Evolutionary conservation across 2,329 filamentous ascomycete genomes (phyloP).

Genomic region (Orbilia blumenaviensis): DNA sequence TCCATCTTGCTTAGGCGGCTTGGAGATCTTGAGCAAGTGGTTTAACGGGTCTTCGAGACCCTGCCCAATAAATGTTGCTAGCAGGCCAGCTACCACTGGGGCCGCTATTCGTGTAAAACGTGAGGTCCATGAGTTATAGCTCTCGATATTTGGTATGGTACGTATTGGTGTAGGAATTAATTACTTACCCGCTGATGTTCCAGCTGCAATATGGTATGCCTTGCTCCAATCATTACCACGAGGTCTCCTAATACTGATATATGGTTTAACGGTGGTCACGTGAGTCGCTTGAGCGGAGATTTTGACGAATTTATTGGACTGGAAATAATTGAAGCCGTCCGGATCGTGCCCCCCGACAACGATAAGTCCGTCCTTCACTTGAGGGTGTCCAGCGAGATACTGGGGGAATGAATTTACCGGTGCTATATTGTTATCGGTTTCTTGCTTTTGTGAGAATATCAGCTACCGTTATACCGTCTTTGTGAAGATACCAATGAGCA

Average conservation of each 20-base stretch:
- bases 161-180: background rate
- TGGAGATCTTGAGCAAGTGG: background rate
- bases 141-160: background rate
- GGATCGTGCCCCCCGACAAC: background rate
- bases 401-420: background rate
- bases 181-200: slow-evolving; percentile 11
- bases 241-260: background rate
- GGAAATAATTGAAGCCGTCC: background rate
- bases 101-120: background rate
- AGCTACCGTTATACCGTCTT: too few species aligned
- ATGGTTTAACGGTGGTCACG: background rate
- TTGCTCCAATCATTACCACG: background rate
- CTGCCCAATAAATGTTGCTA: slow-evolving; percentile 10
- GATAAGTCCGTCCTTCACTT: background rate
- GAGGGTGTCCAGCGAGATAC: background rate
- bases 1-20: background rate
- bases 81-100: slow-evolving; percentile 1
- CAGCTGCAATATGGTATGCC: background rate
- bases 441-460: too few species aligned
- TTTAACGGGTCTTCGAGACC: background rate
- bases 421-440: too few species aligned
- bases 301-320: background rate
- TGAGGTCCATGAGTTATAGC: background rate
- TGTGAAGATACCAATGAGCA: too few species aligned
- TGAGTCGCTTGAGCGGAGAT: background rate